Conservation (phyloP, 805 yeast species). For the Myxozyma lipomycoides region DNA sequence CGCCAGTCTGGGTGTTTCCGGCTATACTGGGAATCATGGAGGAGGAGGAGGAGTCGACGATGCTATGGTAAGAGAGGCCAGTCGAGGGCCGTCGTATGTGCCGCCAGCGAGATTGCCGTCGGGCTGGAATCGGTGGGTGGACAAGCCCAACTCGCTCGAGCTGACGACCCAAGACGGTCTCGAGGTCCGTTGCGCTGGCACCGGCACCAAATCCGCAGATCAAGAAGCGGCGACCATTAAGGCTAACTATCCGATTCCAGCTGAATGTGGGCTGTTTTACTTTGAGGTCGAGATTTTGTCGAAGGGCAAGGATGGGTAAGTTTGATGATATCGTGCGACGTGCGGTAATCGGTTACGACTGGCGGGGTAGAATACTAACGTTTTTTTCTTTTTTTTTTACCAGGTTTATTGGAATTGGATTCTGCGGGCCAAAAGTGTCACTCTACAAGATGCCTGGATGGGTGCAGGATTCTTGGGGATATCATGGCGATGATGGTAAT, state of each 20-base stretch:
- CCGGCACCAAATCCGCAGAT: conserved; percentile 15
- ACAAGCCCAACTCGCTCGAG: conserved; percentile 13
- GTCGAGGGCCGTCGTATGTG: background rate
- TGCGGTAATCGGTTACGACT: too few species aligned
- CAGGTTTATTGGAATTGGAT: conserved; percentile 46
- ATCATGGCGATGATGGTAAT: conserved; percentile 51
- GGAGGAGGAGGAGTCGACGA: too few species aligned
- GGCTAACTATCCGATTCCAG: conserved; percentile 37
- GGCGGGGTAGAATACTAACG: conserved; percentile 4
- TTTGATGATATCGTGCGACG: too few species aligned
- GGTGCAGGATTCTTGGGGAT: conserved; percentile 49
- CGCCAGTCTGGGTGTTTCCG: too few species aligned
- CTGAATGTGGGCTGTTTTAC: conserved; percentile 47
- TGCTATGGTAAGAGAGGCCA: too few species aligned
- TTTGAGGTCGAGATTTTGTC: conserved; percentile 46
- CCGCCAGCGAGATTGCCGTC: conserved; percentile 21
- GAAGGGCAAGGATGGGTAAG: conserved; percentile 38
- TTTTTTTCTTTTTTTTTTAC: background rate
- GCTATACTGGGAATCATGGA: too few species aligned
- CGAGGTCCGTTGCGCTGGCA: conserved; percentile 18
- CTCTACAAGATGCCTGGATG: conserved; percentile 46
- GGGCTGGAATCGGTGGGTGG: conserved; percentile 16
- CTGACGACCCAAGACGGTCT: conserved; percentile 14
- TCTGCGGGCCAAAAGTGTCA: conserved; percentile 38
- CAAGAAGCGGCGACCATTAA: conserved; percentile 27